phyloP scores from a whole-genome alignment of 108 stramenopile species.

The Nitzschia inconspicua region DNA sequence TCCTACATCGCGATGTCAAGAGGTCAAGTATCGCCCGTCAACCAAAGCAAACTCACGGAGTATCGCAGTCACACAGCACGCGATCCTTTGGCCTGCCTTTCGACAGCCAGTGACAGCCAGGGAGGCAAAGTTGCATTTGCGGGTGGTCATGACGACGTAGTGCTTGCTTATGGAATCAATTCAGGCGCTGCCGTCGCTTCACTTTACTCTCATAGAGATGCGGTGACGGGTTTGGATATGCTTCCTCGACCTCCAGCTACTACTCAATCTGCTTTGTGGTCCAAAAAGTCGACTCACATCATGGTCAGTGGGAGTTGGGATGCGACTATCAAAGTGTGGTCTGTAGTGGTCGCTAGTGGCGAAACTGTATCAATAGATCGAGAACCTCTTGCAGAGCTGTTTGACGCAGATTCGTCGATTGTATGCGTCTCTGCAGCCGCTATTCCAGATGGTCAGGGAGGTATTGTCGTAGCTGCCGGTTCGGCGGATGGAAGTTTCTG shows the following conservation, averaged over 20 bases:
- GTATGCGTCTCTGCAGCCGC: conserved; percentile 46
- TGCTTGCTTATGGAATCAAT: conserved; percentile 71
- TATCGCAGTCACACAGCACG: conserved; percentile 48
- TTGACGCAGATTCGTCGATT: conserved; percentile 61
- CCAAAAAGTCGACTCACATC: conserved; percentile 51
- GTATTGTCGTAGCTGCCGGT: conserved; percentile 49
- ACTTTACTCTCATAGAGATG: conserved; percentile 67
- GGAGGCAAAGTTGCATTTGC: conserved; percentile 64
- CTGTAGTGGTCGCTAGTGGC: conserved; percentile 44
- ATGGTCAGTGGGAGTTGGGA: conserved; percentile 72
- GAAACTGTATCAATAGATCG: conserved; percentile 62
- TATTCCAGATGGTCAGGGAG: conserved; percentile 25
- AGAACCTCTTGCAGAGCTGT: conserved; percentile 68
- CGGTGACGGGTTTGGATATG: conserved; percentile 61
- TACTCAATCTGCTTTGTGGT: conserved; percentile 37
- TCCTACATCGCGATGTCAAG: conserved; percentile 35
- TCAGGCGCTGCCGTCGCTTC: conserved; percentile 68
- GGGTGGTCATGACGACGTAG: conserved; percentile 73
- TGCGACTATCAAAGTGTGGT: conserved; percentile 75
- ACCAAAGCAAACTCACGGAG: conserved; percentile 38
- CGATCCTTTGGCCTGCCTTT: conserved; percentile 64
- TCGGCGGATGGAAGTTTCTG: conserved; percentile 62
- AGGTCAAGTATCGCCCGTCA: conserved; percentile 4
- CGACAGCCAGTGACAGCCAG: conserved; percentile 40
- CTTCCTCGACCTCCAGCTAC: conserved; percentile 31